Percentiles rank a stretch among this genome's conserved stretches.
These are phyloP conservation scores for Colletotrichum falcatum DNA, from an alignment of 2,329 filamentous ascomycete species.

Conservation along the genomic window DNA sequence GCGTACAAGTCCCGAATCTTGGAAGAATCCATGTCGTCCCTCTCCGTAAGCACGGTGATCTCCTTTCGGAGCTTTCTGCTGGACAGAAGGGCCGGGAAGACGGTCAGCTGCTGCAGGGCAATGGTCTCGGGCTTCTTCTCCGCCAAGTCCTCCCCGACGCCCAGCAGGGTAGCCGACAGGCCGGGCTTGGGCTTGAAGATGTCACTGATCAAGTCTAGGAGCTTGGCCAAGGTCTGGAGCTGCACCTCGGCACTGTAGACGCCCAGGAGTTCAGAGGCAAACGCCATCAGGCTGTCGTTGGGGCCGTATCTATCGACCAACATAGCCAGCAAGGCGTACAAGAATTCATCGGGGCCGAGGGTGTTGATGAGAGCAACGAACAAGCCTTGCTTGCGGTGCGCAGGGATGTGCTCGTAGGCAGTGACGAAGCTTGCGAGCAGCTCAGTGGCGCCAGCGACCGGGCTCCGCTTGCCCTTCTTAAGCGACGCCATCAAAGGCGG, in stretches of 20 bases:
- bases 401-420: conserved; percentile 95
- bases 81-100: conserved; percentile 69
- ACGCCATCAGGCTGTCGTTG: conserved; percentile 79
- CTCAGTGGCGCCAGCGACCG: conserved; percentile 86
- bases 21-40: conserved; percentile 74
- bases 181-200: conserved; percentile 79
- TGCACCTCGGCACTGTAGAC: conserved; percentile 81
- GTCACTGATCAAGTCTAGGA: conserved; percentile 80
- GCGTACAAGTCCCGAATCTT: conserved; percentile 78
- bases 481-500: conserved; percentile 90
- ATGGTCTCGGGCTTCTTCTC: conserved; percentile 55
- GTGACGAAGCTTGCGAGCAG: conserved; percentile 96
- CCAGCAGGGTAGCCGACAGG: conserved; percentile 79
- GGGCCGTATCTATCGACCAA: conserved; percentile 88
- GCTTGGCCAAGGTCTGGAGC: conserved; percentile 80
- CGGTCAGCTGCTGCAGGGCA: conserved; percentile 66
- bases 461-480: conserved; percentile 80
- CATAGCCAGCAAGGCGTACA: conserved; percentile 90
- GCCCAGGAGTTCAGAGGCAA: conserved; percentile 79
- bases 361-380: conserved; percentile 89
- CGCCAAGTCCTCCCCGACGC: conserved; percentile 59
- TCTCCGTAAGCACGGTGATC: conserved; percentile 67
- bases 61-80: conserved; percentile 68
- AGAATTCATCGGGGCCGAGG: conserved; percentile 85
- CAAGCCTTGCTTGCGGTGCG: conserved; percentile 83